Conservation (phyloP, 495 filamentous ascomycete species). For the Penicillium daleae region DNA sequence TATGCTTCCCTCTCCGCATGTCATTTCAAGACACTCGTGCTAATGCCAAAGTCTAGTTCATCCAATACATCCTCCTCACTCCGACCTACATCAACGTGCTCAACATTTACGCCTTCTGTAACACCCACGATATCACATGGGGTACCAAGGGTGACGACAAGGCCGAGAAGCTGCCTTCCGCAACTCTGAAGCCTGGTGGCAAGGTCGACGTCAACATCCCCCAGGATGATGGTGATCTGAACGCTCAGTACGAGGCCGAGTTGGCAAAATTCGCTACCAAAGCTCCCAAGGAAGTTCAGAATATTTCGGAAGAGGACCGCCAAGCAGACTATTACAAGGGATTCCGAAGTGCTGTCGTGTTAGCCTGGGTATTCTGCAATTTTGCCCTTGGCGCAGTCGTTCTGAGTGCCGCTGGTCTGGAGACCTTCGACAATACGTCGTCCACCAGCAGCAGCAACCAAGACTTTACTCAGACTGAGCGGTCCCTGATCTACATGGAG, state of each 20-base stretch:
- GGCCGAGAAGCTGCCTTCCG: slow-evolving; percentile 77
- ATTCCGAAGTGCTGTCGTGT: slow-evolving; percentile 86
- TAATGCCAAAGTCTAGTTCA: slow-evolving; percentile 49
- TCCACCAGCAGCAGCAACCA: slow-evolving; percentile 31
- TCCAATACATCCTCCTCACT: slow-evolving; percentile 95
- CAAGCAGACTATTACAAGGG: slow-evolving; percentile 99
- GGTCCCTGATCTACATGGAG: slow-evolving; percentile 80
- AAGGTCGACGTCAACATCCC: slow-evolving; percentile 94
- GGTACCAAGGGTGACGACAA: slow-evolving; percentile 96
- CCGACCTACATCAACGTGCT: slow-evolving; percentile 96
- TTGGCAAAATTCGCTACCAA: slow-evolving; percentile 73
- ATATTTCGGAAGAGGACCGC: slow-evolving; percentile 67
- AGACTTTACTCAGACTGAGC: slow-evolving; percentile 50
- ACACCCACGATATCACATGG: slow-evolving; percentile 97
- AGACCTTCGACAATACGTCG: slow-evolving; percentile 53
- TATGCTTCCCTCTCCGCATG: slow-evolving; percentile 40
- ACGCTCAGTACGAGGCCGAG: slow-evolving; percentile 92
- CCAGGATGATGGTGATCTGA: slow-evolving; percentile 81
- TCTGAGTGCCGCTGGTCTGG: slow-evolving; percentile 78
- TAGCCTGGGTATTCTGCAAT: slow-evolving; percentile 97
- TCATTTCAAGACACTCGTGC: no score
- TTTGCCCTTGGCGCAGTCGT: slow-evolving; percentile 89
- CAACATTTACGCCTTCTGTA: slow-evolving; percentile 98
- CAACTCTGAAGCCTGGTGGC: slow-evolving; percentile 83
- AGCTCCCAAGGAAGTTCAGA: slow-evolving; percentile 65